Conservation (phyloP, 75 land plant species). For the Pseudotsuga menziesii region DNA sequence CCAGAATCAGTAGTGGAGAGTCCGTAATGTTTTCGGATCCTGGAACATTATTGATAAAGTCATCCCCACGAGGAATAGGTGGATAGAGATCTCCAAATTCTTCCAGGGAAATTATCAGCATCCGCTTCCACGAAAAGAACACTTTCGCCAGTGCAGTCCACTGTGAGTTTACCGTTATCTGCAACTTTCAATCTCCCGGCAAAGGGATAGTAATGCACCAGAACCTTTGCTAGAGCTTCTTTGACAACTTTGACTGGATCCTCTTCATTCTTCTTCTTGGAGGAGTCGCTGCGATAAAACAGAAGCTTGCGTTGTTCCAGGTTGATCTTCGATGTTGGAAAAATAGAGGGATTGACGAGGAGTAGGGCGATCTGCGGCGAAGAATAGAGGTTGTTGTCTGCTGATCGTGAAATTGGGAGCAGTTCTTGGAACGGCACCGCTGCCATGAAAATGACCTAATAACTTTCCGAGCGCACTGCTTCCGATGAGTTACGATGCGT, state of each 20-base stretch:
- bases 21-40: no score
- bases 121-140: conserved; percentile 83
- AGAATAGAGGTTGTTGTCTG: no score
- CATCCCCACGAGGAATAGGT: no score
- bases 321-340: no score
- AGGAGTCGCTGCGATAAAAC: conserved; percentile 6
- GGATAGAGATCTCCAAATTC: conserved; percentile 2
- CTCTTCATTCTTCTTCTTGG: background rate
- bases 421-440: conserved; percentile 6
- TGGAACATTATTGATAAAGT: no score
- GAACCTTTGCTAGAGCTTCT: conserved; percentile 50
- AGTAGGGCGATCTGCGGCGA: no score
- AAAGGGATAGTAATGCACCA: conserved; percentile 68
- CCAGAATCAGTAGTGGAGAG: no score
- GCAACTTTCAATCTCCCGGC: conserved; percentile 78
- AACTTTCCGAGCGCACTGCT: no score
- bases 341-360: no score
- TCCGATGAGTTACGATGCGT: no score
- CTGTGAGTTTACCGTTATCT: conserved; percentile 58
- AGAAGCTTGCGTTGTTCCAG: no score
- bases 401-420: background rate
- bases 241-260: conserved; percentile 12
- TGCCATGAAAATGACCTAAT: no score
- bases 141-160: conserved; percentile 69
- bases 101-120: conserved; percentile 12